phyloP scores from a whole-genome alignment of 2,329 filamentous ascomycete genomes.

The Diaporthe destruens region DNA sequence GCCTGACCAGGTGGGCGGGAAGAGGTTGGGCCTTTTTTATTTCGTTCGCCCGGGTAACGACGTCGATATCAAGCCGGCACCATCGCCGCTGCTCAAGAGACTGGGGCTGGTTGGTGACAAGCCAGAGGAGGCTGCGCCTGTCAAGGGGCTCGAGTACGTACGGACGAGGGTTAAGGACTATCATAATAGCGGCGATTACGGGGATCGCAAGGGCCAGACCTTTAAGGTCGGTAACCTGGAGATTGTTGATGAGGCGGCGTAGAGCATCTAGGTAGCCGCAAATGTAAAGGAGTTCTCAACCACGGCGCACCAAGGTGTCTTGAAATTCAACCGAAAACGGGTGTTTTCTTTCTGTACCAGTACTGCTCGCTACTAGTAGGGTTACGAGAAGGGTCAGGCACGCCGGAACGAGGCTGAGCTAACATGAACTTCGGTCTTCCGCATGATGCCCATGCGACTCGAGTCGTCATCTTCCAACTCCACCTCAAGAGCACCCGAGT shows the following conservation, averaged over 20 bases:
- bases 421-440: slow-evolving; percentile 9
- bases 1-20: slow-evolving; percentile 49
- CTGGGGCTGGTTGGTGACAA: slow-evolving; percentile 46
- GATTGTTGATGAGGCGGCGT: slow-evolving; percentile 54
- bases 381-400: not conserved
- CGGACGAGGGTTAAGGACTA: slow-evolving; percentile 56
- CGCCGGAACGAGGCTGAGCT: not conserved
- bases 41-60: slow-evolving; percentile 53
- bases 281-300: not conserved
- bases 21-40: slow-evolving; percentile 53
- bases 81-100: slow-evolving; percentile 48
- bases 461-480: not conserved
- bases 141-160: slow-evolving; percentile 56
- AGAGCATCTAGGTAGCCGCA: too few species aligned
- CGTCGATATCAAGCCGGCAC: slow-evolving; percentile 48
- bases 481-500: not conserved
- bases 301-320: not conserved
- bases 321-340: too few species aligned
- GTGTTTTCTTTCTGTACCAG: not conserved
- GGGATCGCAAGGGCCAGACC: slow-evolving; percentile 54
- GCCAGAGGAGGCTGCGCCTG: slow-evolving; percentile 44
- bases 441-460: slow-evolving; percentile 1
- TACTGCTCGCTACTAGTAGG: not conserved
- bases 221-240: slow-evolving; percentile 56
- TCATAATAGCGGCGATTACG: slow-evolving; percentile 55